These are phyloP conservation scores for Thelephora terrestris DNA, from an alignment of 1,284 basidiomycete species.

Conservation along the genomic window DNA sequence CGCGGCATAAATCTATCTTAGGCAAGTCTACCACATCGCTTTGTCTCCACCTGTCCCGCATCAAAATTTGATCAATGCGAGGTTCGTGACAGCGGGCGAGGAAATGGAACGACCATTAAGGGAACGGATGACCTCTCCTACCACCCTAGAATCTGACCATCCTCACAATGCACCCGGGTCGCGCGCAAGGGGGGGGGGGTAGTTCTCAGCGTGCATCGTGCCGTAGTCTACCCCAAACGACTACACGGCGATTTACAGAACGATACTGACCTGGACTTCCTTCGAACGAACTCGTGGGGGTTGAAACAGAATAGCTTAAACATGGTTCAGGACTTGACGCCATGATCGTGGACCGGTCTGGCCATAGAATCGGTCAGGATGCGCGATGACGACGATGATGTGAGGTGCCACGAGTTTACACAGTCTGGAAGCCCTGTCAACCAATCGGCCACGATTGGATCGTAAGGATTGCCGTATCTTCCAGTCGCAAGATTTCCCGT, in stretches of 20 bases:
- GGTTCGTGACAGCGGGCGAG: conserved; percentile 51
- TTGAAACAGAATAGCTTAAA: conserved; percentile 41
- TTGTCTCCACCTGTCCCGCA: no score
- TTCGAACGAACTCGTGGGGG: conserved; percentile 40
- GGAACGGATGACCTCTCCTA: conserved; percentile 16
- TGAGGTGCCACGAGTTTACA: no score
- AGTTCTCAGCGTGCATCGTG: no score
- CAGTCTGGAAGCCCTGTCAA: no score
- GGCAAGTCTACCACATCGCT: conserved; percentile 14
- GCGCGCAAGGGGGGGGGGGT: no score
- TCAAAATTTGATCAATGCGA: no score
- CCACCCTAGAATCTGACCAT: background rate
- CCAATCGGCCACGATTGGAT: no score
- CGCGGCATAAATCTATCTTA: conserved; percentile 57
- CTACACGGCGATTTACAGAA: conserved; percentile 28
- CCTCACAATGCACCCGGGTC: no score
- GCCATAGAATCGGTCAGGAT: no score
- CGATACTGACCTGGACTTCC: conserved; percentile 52
- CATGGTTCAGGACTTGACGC: conserved; percentile 37
- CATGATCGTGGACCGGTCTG: conserved; percentile 11
- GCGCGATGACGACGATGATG: no score
- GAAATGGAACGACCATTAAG: conserved; percentile 65
- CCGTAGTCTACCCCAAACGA: background rate
- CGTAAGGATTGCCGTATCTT: no score
- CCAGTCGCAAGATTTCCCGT: no score